Percentiles rank a stretch among this genome's conserved stretches.
Conservation (phyloP, 257 asterid species). For the Solanum chmielewskii region DNA sequence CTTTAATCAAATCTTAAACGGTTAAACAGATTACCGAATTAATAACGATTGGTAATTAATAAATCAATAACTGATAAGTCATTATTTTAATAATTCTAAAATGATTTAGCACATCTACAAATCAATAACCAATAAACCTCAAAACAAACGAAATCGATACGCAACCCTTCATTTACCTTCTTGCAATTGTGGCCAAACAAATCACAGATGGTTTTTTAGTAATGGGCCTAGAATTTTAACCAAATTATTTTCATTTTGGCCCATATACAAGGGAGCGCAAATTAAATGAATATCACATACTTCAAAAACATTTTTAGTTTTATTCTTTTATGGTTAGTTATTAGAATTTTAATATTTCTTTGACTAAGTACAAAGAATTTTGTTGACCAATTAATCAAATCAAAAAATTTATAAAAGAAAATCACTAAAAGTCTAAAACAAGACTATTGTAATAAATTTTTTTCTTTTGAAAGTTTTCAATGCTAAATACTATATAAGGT, state of each 20-base stretch:
- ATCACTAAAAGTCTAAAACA: not conserved
- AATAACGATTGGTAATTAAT: too few relatives aligned
- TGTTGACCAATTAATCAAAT: not conserved
- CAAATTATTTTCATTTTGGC: not conserved
- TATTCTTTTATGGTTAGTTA: not conserved
- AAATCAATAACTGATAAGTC: too few relatives aligned
- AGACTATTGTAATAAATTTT: not conserved
- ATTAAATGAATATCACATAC: not conserved
- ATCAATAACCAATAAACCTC: too few relatives aligned
- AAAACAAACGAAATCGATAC: not conserved
- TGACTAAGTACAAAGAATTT: not conserved
- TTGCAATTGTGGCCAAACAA: too few relatives aligned
- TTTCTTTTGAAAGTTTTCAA: not conserved
- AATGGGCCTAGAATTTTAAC: not conserved
- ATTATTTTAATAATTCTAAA: too few relatives aligned
- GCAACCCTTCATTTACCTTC: not conserved
- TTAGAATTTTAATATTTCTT: not conserved
- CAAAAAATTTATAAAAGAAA: not conserved
- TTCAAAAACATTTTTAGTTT: too few relatives aligned
- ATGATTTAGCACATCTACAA: too few relatives aligned
- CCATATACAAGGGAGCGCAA: not conserved
- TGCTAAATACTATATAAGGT: not conserved
- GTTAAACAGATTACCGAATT: accelerated
- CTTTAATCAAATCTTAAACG: too few relatives aligned
- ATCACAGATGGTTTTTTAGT: too few relatives aligned